Evolutionary conservation across 1,284 basidiomycete species (phyloP), one percentile per base, ranked within the genome.

Genomic region (Microstroma glucosiphilum): DNA sequence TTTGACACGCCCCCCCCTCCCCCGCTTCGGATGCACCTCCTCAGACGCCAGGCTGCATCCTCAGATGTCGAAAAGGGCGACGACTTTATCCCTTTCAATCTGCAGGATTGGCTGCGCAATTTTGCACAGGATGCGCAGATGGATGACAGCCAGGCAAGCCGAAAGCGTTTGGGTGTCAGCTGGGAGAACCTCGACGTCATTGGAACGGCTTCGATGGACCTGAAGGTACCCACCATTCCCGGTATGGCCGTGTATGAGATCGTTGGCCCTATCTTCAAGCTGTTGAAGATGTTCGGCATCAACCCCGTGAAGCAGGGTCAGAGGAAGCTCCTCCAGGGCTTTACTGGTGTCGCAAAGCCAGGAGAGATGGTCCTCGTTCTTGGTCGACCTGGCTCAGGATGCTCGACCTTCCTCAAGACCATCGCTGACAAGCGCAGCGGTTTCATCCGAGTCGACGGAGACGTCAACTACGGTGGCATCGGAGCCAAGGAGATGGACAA

Each of bases 341-440:
- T 76, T 60, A 61, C 61, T 48, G 74, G 74, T 21, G 65, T 59
- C 25, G 68, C 68, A 6, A 64, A 65, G 21, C 72, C 74, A 0
- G 72, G 74, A 41, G 73, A 76, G 66, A 76, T 75, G 72, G 63
- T 72, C 1, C 70, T 76, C 56, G 89, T 91, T n/a, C 82, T 91
- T 4, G 90, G 90, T 7, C 86, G 87, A 57, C 90, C 90, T n/a
- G 88, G 88, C 1, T 84, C 87, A 0, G 89, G 89, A 1, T 91
- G 89, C 75, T 85, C 83, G 21, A 88, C 88, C 0, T 82, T 91
- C 43, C 84, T 91, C 61, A 89, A 89, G 76, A 83, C 83, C 0
- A 82, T 91, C 48, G 85, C 89, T 6, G 89, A 90, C 70, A 84
- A 85, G 65, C 84, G 85, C 0, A 73, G 80, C 0, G 86, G 86